A percentile compares a stretch with the other conserved stretches of the same genome.
phyloP scores from a whole-genome alignment of 306 rosid genomes.

The Prunus armeniaca region DNA sequence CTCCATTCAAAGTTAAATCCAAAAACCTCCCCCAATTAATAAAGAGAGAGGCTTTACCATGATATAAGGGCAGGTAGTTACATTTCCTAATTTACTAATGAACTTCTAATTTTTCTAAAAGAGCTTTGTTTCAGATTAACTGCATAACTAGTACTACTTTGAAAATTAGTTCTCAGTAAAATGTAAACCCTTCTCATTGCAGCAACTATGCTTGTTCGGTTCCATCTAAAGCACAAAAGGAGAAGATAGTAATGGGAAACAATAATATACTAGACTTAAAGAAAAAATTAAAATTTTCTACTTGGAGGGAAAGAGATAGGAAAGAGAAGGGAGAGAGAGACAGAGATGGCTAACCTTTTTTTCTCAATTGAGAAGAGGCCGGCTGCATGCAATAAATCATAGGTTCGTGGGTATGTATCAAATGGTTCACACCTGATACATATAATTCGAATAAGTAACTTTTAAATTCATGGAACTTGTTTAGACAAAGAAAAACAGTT shows the following conservation, averaged over 20 bases:
- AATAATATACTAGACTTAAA: neutral
- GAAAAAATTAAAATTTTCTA: neutral
- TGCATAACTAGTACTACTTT: neutral
- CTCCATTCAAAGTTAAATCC: neutral
- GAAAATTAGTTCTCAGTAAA: neutral
- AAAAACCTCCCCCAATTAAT: neutral
- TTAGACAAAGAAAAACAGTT: constrained; percentile 2
- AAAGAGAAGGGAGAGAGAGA: neutral
- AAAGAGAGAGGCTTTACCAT: neutral
- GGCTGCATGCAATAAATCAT: constrained; percentile 87
- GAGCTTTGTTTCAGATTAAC: neutral
- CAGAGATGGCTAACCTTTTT: constrained; percentile 56
- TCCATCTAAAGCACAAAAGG: neutral
- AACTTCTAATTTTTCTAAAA: neutral
- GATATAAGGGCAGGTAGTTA: neutral
- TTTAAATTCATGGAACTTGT: neutral
- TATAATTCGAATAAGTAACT: constrained; percentile 7
- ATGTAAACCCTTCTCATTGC: neutral
- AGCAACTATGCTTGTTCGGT: neutral
- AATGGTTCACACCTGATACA: constrained; percentile 87
- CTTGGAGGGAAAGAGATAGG: neutral
- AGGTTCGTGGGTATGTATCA: constrained; percentile 96
- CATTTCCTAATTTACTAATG: neutral
- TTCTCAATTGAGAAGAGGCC: constrained; percentile 70
- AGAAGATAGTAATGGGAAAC: neutral